Evolutionary conservation across 495 filamentous ascomycete species (phyloP).

Genomic region (Aspergillus funiculosus): DNA sequence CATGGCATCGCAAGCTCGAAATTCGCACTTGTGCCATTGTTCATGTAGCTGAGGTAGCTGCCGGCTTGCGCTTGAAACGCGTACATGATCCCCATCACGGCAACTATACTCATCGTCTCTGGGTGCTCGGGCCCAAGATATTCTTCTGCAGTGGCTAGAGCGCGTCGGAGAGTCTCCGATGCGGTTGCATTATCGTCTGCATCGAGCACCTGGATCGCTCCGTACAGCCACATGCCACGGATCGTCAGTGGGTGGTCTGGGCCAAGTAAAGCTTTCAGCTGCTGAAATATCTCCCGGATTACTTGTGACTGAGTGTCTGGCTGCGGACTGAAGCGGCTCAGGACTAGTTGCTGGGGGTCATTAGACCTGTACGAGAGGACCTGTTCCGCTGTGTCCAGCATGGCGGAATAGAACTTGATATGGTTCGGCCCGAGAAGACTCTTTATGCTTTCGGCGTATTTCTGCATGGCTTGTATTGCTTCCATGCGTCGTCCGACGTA

Average conservation of each 20-base stretch:
- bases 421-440: slow-evolving; percentile 30
- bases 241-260: slow-evolving; percentile 25
- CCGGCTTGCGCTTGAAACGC: slow-evolving; percentile 15
- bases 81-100: slow-evolving; percentile 33
- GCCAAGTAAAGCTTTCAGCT: slow-evolving; percentile 22
- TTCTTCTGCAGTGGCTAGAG: slow-evolving; percentile 32
- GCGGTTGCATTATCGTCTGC: slow-evolving; percentile 17
- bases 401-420: slow-evolving; percentile 22
- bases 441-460: slow-evolving; percentile 21
- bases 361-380: slow-evolving; percentile 21
- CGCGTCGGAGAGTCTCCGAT: slow-evolving; percentile 33
- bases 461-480: slow-evolving; percentile 24
- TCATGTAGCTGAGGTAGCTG: neutral
- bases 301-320: slow-evolving; percentile 10
- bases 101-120: slow-evolving; percentile 28
- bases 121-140: slow-evolving; percentile 26
- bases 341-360: slow-evolving; percentile 1
- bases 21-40: slow-evolving; percentile 6
- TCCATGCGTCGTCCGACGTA: slow-evolving; percentile 22
- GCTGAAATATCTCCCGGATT: slow-evolving; percentile 19
- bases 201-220: slow-evolving; percentile 20
- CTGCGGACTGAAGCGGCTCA: slow-evolving; percentile 17
- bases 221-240: slow-evolving; percentile 25
- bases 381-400: slow-evolving; percentile 26
- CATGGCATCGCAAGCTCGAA: slow-evolving; percentile 26